phyloP scores from a whole-genome alignment of 805 yeast genomes.

The Saccharomycopsis selenospora region DNA sequence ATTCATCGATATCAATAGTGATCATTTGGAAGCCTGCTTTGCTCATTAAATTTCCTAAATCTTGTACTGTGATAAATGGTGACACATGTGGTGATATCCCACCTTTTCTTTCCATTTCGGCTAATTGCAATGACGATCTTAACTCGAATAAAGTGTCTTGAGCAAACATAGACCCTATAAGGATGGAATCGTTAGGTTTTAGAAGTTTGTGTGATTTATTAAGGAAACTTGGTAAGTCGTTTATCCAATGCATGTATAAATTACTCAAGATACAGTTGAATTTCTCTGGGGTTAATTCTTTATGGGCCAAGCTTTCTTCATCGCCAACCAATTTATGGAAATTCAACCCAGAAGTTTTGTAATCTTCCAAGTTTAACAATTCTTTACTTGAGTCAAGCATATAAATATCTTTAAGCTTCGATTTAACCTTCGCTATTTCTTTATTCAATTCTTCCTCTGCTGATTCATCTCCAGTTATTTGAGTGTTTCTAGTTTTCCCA shows the following conservation, averaged over 20 bases:
- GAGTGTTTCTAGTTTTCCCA: slow-evolving; percentile 21
- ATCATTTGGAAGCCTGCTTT: slow-evolving; percentile 72
- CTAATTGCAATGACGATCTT: slow-evolving; percentile 71
- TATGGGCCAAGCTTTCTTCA: slow-evolving; percentile 54
- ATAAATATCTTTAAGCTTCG: slow-evolving; percentile 44
- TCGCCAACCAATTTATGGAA: slow-evolving; percentile 52
- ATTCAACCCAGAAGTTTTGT: slow-evolving; percentile 21
- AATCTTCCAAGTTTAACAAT: slow-evolving; percentile 44
- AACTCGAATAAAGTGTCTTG: slow-evolving; percentile 82
- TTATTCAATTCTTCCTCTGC: slow-evolving; percentile 36
- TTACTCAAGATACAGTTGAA: slow-evolving; percentile 72
- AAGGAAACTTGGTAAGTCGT: slow-evolving; percentile 67
- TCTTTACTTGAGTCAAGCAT: slow-evolving; percentile 61
- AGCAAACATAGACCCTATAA: slow-evolving; percentile 74
- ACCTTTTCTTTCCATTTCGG: slow-evolving; percentile 73
- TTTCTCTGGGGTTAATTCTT: slow-evolving; percentile 32
- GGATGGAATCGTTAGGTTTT: slow-evolving; percentile 67
- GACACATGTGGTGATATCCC: slow-evolving; percentile 77
- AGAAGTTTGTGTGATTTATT: slow-evolving; percentile 48
- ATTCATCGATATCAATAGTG: slow-evolving; percentile 79
- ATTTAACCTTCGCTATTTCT: slow-evolving; percentile 46
- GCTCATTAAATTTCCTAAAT: slow-evolving; percentile 65
- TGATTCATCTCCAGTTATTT: slow-evolving; percentile 23
- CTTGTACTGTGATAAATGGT: slow-evolving; percentile 73
- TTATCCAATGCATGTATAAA: slow-evolving; percentile 76